Percentiles rank a stretch among this genome's conserved stretches.
Conservation (phyloP, 805 yeast species). For the Groenewaldozyma tartarivorans region DNA sequence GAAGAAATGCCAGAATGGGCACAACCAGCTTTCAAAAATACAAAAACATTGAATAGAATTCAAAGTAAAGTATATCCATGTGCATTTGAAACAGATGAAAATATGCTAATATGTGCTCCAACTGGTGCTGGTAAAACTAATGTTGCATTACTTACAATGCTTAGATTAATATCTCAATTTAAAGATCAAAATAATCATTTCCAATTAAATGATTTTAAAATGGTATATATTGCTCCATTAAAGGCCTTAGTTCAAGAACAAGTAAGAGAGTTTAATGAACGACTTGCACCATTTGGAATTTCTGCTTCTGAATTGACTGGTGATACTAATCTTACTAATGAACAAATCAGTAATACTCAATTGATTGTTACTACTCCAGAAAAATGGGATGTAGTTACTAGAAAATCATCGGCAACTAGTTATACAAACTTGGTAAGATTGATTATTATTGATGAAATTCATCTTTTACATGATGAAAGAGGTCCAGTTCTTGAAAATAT, state of each 20-base stretch:
- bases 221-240: conserved; percentile 85
- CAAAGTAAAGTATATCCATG: conserved; percentile 74
- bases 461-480: conserved; percentile 83
- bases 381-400: conserved; percentile 92
- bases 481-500: conserved; percentile 91
- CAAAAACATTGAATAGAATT: conserved; percentile 55
- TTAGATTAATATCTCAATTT: conserved; percentile 50
- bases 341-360: conserved; percentile 71
- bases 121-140: conserved; percentile 99
- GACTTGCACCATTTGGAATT: conserved; percentile 55
- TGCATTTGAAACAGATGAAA: conserved; percentile 66
- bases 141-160: conserved; percentile 78
- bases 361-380: conserved; percentile 90
- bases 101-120: conserved; percentile 86
- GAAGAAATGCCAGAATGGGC: conserved; percentile 75
- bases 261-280: conserved; percentile 70
- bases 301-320: conserved; percentile 85
- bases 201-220: conserved; percentile 49
- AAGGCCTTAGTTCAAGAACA: conserved; percentile 95
- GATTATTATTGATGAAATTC: conserved; percentile 85
- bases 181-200: conserved; percentile 43
- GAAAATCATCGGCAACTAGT: conserved; percentile 64
- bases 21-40: conserved; percentile 57
- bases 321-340: conserved; percentile 67
- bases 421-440: conserved; percentile 57